Evolutionary conservation across 1,139 yeast genomes (phyloP).

Genomic region (Blastobotrys apis): DNA sequence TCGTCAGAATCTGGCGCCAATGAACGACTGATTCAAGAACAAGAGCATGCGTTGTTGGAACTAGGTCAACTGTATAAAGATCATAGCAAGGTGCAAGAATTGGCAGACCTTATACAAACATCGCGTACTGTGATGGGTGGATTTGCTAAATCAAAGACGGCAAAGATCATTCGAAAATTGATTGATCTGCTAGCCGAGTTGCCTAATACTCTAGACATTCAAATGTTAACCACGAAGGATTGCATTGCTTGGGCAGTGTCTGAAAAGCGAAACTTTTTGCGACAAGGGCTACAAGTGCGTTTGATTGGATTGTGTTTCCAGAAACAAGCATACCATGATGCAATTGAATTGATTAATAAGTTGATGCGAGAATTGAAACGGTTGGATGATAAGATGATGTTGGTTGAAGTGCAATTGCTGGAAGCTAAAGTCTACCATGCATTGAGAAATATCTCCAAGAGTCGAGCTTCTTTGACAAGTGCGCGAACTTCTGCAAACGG

Average conservation of each 20-base stretch:
- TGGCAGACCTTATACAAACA: conserved; percentile 60
- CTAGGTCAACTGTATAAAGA: conserved; percentile 35
- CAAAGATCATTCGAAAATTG: conserved; percentile 64
- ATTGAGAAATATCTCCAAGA: conserved; percentile 84
- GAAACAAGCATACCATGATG: conserved; percentile 58
- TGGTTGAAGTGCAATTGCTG: conserved; percentile 91
- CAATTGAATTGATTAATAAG: conserved; percentile 65
- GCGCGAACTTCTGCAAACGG: conserved; percentile 97
- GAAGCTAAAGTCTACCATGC: conserved; percentile 91
- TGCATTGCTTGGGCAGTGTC: conserved; percentile 83
- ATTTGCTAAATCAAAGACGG: conserved; percentile 91
- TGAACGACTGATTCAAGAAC: conserved; percentile 38
- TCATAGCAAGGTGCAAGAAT: conserved; percentile 43
- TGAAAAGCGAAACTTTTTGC: conserved; percentile 80
- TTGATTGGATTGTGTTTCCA: conserved; percentile 73
- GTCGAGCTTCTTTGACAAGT: conserved; percentile 88
- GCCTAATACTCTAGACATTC: conserved; percentile 64
- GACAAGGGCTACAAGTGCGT: conserved; percentile 83
- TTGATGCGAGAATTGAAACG: conserved; percentile 83
- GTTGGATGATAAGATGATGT: conserved; percentile 89
- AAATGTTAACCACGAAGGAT: conserved; percentile 69
- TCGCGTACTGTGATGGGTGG: conserved; percentile 64
- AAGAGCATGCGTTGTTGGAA: conserved; percentile 35
- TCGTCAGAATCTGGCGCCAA: conserved; percentile 36
- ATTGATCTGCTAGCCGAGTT: conserved; percentile 74